Evolutionary conservation across 2,329 filamentous ascomycete species (phyloP).

Genomic region (Xylaria sp.): DNA sequence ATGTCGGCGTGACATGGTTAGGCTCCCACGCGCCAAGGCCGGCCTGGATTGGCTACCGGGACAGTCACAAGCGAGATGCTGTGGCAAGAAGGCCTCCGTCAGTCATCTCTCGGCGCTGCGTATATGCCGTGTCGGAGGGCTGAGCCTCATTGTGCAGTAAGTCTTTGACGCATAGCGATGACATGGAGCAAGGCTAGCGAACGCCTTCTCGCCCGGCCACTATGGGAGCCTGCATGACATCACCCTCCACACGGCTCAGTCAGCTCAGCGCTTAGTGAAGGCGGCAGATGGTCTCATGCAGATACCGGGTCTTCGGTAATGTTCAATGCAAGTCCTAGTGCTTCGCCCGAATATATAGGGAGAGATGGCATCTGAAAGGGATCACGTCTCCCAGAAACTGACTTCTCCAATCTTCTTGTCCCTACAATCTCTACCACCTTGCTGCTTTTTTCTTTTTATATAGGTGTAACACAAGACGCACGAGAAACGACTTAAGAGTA

Average conservation of each 20-base stretch:
- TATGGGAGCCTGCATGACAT: constrained; percentile 14
- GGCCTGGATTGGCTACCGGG: neutral
- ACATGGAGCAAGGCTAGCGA: constrained; percentile 1
- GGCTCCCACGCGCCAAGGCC: constrained; percentile 15
- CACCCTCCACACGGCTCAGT: neutral
- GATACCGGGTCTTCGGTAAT: neutral
- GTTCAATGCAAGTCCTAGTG: neutral
- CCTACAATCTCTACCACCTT: neutral
- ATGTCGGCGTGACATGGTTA: constrained; percentile 5
- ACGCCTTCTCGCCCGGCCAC: constrained; percentile 24
- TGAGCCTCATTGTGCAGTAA: constrained; percentile 22
- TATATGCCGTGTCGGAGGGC: neutral
- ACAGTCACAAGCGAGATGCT: constrained; percentile 18
- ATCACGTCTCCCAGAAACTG: neutral
- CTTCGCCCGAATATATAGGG: constrained; percentile 19
- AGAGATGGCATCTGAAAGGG: neutral
- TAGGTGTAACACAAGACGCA: neutral
- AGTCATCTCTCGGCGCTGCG: neutral
- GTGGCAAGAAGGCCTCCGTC: neutral
- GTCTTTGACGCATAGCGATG: neutral
- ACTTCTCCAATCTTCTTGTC: neutral
- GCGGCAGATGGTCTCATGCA: neutral
- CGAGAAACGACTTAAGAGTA: neutral
- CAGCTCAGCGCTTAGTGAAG: constrained; percentile 7
- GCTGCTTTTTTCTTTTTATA: neutral